Percentiles rank a stretch among this genome's conserved stretches.
Conservation (phyloP, 805 yeast species). For the Spathaspora gorwiae region DNA sequence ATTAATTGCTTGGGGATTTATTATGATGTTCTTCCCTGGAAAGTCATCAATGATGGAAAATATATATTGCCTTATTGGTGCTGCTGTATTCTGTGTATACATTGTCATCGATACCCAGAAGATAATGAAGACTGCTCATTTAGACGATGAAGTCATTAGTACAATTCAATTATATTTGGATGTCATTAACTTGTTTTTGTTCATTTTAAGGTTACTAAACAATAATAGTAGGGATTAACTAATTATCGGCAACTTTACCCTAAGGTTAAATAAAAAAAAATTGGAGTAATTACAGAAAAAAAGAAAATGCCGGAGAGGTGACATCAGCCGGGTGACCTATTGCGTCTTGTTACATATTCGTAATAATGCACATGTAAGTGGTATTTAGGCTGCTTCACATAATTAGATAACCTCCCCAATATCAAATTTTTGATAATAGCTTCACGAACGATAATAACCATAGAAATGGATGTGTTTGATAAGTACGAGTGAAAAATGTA, state of each 20-base stretch:
- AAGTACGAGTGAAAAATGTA: neutral
- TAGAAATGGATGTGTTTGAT: neutral
- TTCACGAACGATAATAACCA: too few relatives aligned
- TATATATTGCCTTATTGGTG: slow-evolving; percentile 69
- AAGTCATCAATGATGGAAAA: slow-evolving; percentile 54
- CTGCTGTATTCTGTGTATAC: slow-evolving; percentile 66
- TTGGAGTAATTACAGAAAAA: too few relatives aligned
- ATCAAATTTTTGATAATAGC: too few relatives aligned
- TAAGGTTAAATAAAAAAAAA: too few relatives aligned
- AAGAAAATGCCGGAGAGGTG: neutral
- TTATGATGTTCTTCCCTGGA: slow-evolving; percentile 55
- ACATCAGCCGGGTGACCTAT: neutral
- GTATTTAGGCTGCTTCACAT: too few relatives aligned
- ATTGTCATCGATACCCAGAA: slow-evolving; percentile 78
- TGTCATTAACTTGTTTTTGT: slow-evolving; percentile 73
- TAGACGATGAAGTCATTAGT: slow-evolving; percentile 84
- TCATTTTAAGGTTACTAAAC: slow-evolving; percentile 61
- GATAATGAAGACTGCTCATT: slow-evolving; percentile 66
- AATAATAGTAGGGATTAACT: slow-evolving; percentile 17
- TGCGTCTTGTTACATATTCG: too few relatives aligned
- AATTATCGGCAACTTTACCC: neutral
- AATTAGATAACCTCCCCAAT: too few relatives aligned
- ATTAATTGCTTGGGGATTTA: slow-evolving; percentile 65
- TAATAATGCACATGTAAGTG: too few relatives aligned
- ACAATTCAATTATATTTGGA: slow-evolving; percentile 77